A percentile compares a stretch with the other conserved stretches of the same genome.
phyloP scores from a whole-genome alignment of 805 yeast species.

The Isabelozyma heimii region DNA sequence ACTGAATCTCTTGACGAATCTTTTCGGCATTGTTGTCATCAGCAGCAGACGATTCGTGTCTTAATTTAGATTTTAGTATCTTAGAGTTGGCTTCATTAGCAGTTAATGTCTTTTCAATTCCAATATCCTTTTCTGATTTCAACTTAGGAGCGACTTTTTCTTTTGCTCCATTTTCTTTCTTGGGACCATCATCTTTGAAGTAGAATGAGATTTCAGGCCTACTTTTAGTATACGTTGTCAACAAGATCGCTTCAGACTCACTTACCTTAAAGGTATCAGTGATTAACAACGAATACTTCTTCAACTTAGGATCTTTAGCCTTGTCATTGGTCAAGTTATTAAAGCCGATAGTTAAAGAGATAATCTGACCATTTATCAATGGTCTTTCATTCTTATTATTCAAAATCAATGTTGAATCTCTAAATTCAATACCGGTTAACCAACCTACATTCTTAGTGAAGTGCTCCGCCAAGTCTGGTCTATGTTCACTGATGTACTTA shows the following conservation, averaged over 20 bases:
- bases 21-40: conserved; percentile 73
- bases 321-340: conserved; percentile 52
- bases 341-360: conserved; percentile 77
- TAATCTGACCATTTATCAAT: conserved; percentile 69
- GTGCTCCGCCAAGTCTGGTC: conserved; percentile 61
- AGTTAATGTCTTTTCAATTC: conserved; percentile 27
- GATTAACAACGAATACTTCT: conserved; percentile 66
- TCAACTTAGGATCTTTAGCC: conserved; percentile 46
- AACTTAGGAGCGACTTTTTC: conserved; percentile 18
- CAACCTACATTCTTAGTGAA: conserved; percentile 84
- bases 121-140: conserved; percentile 39
- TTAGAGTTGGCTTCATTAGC: conserved; percentile 49
- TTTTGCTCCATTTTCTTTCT: conserved; percentile 18
- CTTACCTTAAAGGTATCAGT: conserved; percentile 80
- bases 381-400: conserved; percentile 69
- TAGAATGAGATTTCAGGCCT: conserved; percentile 79
- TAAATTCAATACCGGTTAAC: conserved; percentile 83
- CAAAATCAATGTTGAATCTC: conserved; percentile 73
- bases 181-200: conserved; percentile 66
- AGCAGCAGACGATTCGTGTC: conserved; percentile 70
- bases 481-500: conserved; percentile 51
- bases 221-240: conserved; percentile 72
- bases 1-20: conserved; percentile 79
- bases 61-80: conserved; percentile 72
- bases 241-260: conserved; percentile 55